A percentile compares a stretch with the other conserved stretches of the same genome.
Conservation (phyloP, 2,329 filamentous ascomycete genomes). For the Phialophora chinensis region DNA sequence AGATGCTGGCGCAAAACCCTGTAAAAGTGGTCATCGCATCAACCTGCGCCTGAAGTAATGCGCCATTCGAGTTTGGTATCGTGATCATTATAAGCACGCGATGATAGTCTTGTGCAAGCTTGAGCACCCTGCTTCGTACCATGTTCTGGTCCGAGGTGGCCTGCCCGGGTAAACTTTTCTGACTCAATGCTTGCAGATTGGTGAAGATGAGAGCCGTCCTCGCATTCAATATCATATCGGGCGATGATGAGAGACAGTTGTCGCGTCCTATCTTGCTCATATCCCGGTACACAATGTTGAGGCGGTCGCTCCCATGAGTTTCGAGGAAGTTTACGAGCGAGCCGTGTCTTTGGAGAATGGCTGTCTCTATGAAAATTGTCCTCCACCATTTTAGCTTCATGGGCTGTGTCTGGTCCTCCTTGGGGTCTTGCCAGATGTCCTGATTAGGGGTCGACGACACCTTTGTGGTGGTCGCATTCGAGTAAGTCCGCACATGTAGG, state of each 20-base stretch:
- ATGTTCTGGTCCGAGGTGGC: constrained; percentile 46
- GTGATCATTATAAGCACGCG: constrained; percentile 72
- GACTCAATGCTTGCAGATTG: constrained; percentile 73
- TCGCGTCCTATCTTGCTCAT: constrained; percentile 17
- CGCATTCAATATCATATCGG: constrained; percentile 76
- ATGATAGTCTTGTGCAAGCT: constrained; percentile 67
- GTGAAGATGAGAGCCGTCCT: constrained; percentile 72
- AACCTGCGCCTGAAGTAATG: neutral
- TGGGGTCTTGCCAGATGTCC: neutral
- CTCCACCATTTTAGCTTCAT: constrained; percentile 17
- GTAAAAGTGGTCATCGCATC: constrained; percentile 40
- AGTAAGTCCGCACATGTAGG: neutral
- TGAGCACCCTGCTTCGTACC: constrained; percentile 62
- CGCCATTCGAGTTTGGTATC: constrained; percentile 17
- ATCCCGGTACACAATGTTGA: constrained; percentile 41
- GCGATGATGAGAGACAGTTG: constrained; percentile 56
- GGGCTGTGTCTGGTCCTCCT: neutral
- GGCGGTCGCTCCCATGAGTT: constrained; percentile 10
- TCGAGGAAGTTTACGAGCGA: constrained; percentile 30
- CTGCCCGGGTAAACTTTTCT: constrained; percentile 71
- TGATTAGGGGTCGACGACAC: constrained; percentile 22
- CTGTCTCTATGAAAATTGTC: constrained; percentile 32
- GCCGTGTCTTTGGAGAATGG: constrained; percentile 25
- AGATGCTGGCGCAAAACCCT: constrained; percentile 40
- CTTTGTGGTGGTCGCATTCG: constrained; percentile 2